These are phyloP conservation scores for Pseudocercospora fuligena DNA, from an alignment of 2,329 filamentous ascomycete genomes.

Conservation along the genomic window DNA sequence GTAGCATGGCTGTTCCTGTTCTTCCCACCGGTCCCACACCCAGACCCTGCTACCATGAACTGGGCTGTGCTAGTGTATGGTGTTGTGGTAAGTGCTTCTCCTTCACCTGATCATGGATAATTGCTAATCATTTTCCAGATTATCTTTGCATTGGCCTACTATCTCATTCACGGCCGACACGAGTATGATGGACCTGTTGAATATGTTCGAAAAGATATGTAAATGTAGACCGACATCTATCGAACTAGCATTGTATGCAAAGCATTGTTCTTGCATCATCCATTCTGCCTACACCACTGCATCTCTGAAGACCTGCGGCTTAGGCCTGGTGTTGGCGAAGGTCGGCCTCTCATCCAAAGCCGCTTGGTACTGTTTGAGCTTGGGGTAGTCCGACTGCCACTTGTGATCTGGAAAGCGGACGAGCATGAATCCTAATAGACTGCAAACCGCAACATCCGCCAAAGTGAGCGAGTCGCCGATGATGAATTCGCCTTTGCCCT, in stretches of 20 bases:
- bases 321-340: conserved; percentile 41
- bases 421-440: conserved; percentile 43
- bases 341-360: conserved; percentile 51
- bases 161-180: conserved; percentile 27
- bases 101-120: not conserved
- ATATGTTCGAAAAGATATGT: conserved; percentile 28
- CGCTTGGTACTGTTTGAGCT: conserved; percentile 52
- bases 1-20: conserved; percentile 32
- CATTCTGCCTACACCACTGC: conserved; percentile 39
- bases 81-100: conserved; percentile 3
- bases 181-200: conserved; percentile 34
- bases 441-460: conserved; percentile 44
- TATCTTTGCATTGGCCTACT: conserved; percentile 27
- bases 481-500: conserved; percentile 34
- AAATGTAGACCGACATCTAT: not conserved
- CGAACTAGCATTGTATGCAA: not conserved
- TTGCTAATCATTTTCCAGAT: conserved; percentile 7
- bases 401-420: conserved; percentile 40
- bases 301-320: conserved; percentile 43
- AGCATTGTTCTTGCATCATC: too few species aligned
- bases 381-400: conserved; percentile 43
- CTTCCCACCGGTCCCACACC: conserved; percentile 34
- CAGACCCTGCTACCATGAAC: conserved; percentile 36
- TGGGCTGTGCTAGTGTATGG: conserved; percentile 38
- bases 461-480: conserved; percentile 41